phyloP scores from a whole-genome alignment of 352 stramenopile species.

The Plasmopara halstedii region DNA sequence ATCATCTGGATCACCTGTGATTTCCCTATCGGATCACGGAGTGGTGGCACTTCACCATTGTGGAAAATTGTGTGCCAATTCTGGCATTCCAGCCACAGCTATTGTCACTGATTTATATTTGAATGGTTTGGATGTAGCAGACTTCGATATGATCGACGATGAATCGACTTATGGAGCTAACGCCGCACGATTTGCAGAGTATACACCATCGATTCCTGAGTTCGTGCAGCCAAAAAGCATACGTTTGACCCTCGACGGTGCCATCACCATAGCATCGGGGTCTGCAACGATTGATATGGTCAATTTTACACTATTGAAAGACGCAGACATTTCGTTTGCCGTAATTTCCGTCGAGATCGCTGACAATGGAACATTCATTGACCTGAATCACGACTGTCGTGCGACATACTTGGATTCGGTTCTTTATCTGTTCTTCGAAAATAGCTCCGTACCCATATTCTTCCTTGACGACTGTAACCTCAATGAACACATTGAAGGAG shows the following conservation, averaged over 20 bases:
- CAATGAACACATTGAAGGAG: neutral
- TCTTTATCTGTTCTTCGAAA: slow-evolving; percentile 46
- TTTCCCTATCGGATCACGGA: slow-evolving; percentile 40
- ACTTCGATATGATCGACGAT: slow-evolving; percentile 34
- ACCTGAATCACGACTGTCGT: slow-evolving; percentile 61
- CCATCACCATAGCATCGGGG: slow-evolving; percentile 24
- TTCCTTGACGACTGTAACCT: slow-evolving; percentile 11
- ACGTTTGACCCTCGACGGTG: slow-evolving; percentile 16
- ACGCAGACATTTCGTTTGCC: slow-evolving; percentile 45
- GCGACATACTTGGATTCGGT: slow-evolving; percentile 51
- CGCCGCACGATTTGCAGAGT: slow-evolving; percentile 30
- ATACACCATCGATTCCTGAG: slow-evolving; percentile 17
- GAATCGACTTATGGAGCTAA: slow-evolving; percentile 14
- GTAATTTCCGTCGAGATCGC: slow-evolving; percentile 55
- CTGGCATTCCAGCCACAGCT: slow-evolving; percentile 33
- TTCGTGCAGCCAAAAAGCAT: slow-evolving; percentile 8
- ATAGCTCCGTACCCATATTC: slow-evolving; percentile 19
- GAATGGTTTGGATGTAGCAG: slow-evolving; percentile 21
- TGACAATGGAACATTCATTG: slow-evolving; percentile 39
- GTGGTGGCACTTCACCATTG: slow-evolving; percentile 70
- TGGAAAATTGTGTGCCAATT: slow-evolving; percentile 50
- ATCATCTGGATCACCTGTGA: slow-evolving; percentile 52
- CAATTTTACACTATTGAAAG: slow-evolving; percentile 31
- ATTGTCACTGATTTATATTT: slow-evolving; percentile 40
- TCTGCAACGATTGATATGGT: slow-evolving; percentile 44